Evolutionary conservation across 257 asterid genomes (phyloP).

Genomic region (Petunia secreta): DNA sequence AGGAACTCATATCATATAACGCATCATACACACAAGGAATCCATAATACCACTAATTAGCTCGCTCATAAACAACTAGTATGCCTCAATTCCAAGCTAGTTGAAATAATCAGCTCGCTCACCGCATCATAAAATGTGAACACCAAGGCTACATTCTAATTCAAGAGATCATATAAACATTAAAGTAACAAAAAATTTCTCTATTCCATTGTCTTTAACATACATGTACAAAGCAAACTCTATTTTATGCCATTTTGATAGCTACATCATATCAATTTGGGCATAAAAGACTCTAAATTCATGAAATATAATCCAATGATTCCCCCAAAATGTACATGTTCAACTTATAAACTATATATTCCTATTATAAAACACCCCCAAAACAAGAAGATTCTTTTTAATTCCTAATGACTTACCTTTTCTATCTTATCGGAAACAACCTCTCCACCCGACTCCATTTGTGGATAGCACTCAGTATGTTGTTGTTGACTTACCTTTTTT

Average conservation of each 20-base stretch:
- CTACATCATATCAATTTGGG: conserved; percentile 28
- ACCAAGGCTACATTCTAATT: background rate
- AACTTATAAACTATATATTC: conserved; percentile 38
- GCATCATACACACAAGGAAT: background rate
- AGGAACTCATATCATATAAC: background rate
- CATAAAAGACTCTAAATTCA: conserved; percentile 4
- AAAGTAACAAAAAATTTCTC: conserved; percentile 7
- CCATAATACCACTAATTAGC: background rate
- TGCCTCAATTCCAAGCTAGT: background rate
- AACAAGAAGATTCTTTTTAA: conserved; percentile 26
- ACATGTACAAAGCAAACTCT: conserved; percentile 51
- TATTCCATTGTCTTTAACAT: conserved; percentile 40
- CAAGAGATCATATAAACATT: background rate
- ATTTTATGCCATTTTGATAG: conserved; percentile 31
- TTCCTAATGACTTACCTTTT: conserved; percentile 54
- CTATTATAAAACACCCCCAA: conserved; percentile 23
- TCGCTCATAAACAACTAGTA: background rate
- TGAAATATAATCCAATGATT: conserved; percentile 24
- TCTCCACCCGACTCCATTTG: too few relatives aligned
- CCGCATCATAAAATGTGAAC: background rate
- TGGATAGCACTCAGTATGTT: too few relatives aligned
- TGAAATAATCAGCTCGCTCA: background rate
- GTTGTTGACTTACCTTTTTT: background rate
- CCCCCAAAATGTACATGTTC: conserved; percentile 58
- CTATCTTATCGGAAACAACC: too few relatives aligned